A percentile compares a stretch with the other conserved stretches of the same genome.
Conservation (phyloP, 495 filamentous ascomycete genomes). For the Podospora comata region DNA sequence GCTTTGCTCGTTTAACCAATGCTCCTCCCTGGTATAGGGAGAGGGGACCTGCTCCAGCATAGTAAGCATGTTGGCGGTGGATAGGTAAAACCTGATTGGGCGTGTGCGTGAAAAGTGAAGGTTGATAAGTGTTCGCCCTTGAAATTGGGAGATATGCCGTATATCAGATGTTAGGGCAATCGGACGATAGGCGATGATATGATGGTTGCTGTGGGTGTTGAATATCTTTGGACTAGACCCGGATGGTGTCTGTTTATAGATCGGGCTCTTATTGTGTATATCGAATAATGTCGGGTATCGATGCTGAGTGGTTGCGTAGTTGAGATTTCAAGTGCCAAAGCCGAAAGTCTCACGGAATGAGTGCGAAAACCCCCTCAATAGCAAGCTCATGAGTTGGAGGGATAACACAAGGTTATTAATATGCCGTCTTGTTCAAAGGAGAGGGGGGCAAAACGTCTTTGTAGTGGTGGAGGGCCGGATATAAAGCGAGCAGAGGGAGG, state of each 20-base stretch:
- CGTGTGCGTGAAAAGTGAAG: neutral
- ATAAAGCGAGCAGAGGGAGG: neutral
- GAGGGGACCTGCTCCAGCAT: slow-evolving; percentile 1
- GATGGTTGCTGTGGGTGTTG: slow-evolving; percentile 7
- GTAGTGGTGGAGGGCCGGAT: neutral
- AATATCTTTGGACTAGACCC: neutral
- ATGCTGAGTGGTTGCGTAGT: neutral
- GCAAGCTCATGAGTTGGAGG: slow-evolving; percentile 35
- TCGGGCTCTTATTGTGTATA: neutral
- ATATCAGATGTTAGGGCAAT: neutral
- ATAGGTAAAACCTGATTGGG: neutral
- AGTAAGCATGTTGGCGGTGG: neutral
- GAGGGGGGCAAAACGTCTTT: neutral
- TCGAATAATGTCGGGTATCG: slow-evolving; percentile 7
- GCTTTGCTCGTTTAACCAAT: slow-evolving; percentile 24
- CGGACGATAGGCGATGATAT: slow-evolving; percentile 8
- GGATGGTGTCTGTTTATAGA: neutral
- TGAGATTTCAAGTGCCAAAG: slow-evolving; percentile 29
- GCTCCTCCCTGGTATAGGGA: slow-evolving; percentile 32
- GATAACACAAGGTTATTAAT: slow-evolving; percentile 11
- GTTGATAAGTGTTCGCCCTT: neutral
- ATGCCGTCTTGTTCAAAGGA: neutral
- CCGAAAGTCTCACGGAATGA: slow-evolving; percentile 19
- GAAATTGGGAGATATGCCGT: neutral
- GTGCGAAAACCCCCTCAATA: slow-evolving; percentile 33